phyloP scores from a whole-genome alignment of 176 grass and related monocot species.

The Elaeis guineensis region DNA sequence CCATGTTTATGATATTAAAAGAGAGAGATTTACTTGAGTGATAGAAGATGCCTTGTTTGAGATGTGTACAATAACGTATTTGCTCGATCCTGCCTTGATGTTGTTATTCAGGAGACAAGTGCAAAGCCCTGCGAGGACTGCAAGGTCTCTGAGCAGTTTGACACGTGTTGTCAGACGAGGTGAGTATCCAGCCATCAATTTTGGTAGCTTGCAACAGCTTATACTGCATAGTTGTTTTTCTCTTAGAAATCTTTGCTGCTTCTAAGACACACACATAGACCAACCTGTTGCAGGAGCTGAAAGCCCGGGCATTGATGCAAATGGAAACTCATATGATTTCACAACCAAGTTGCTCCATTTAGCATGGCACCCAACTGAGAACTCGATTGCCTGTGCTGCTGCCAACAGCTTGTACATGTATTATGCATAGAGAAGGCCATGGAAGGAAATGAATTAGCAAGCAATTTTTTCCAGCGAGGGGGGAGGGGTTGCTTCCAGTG shows the following conservation, averaged over 20 bases:
- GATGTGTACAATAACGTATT: too few species aligned
- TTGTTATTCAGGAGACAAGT: constrained; percentile 55
- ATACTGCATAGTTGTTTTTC: too few species aligned
- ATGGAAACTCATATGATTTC: constrained; percentile 72
- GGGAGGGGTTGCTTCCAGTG: too few species aligned
- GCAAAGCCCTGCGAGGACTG: constrained; percentile 48
- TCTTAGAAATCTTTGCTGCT: too few species aligned
- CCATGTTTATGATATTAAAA: too few species aligned
- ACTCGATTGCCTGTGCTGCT: constrained; percentile 85
- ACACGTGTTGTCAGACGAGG: constrained; percentile 70
- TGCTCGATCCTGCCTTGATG: not conserved
- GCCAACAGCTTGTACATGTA: constrained; percentile 99
- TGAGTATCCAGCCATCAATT: constrained; percentile 24
- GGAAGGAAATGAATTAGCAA: constrained; percentile 9
- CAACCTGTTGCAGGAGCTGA: constrained; percentile 43
- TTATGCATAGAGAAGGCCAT: constrained; percentile 39
- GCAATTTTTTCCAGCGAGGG: too few species aligned
- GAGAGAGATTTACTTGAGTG: too few species aligned
- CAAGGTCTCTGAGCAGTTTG: constrained; percentile 41
- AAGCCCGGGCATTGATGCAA: constrained; percentile 45
- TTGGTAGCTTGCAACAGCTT: not conserved
- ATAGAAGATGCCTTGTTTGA: too few species aligned
- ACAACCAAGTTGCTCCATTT: constrained; percentile 89
- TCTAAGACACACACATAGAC: too few species aligned
- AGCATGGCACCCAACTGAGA: constrained; percentile 81